phyloP scores from a whole-genome alignment of 768 basidiomycete genomes.

The Leccinum boreale region DNA sequence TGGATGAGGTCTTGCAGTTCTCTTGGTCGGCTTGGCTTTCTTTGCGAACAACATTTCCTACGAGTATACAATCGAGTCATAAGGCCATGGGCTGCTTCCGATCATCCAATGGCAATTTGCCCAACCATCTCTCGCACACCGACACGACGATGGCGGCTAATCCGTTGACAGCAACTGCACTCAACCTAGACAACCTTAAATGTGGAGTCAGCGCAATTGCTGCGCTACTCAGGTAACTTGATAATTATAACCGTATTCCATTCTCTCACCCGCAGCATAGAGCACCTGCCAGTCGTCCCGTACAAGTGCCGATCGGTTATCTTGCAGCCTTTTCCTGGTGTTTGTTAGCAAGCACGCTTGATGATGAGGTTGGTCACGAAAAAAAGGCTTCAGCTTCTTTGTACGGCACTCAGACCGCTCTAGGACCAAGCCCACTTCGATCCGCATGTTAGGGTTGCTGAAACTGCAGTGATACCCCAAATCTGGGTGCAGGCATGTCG shows the following conservation, averaged over 20 bases:
- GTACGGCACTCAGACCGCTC: slow-evolving; percentile 3
- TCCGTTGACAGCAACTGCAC: slow-evolving; percentile 47
- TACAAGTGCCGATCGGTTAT: slow-evolving; percentile 66
- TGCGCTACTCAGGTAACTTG: slow-evolving; percentile 51
- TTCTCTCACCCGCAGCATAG: slow-evolving; percentile 32
- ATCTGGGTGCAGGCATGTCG: slow-evolving; percentile 54
- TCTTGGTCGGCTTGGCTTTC: slow-evolving; percentile 60
- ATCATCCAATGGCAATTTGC: slow-evolving; percentile 9
- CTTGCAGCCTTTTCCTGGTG: slow-evolving; percentile 51
- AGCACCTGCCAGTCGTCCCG: slow-evolving; percentile 53
- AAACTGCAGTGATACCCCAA: slow-evolving; percentile 41
- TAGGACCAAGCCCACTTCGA: slow-evolving; percentile 54
- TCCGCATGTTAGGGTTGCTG: slow-evolving; percentile 48
- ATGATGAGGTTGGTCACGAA: slow-evolving; percentile 38
- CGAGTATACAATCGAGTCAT: slow-evolving; percentile 30
- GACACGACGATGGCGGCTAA: slow-evolving; percentile 35
- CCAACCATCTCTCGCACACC: slow-evolving; percentile 7
- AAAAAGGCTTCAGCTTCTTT: neutral
- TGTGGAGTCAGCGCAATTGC: slow-evolving; percentile 49
- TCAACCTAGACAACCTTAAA: slow-evolving; percentile 60
- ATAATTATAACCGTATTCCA: neutral
- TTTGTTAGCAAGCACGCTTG: slow-evolving; percentile 45
- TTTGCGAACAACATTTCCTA: slow-evolving; percentile 58
- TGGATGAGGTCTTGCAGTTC: slow-evolving; percentile 66
- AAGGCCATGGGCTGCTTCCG: slow-evolving; percentile 3